Evolutionary conservation across 345 rosid genomes (phyloP).

Genomic region (Luvunga scandens): DNA sequence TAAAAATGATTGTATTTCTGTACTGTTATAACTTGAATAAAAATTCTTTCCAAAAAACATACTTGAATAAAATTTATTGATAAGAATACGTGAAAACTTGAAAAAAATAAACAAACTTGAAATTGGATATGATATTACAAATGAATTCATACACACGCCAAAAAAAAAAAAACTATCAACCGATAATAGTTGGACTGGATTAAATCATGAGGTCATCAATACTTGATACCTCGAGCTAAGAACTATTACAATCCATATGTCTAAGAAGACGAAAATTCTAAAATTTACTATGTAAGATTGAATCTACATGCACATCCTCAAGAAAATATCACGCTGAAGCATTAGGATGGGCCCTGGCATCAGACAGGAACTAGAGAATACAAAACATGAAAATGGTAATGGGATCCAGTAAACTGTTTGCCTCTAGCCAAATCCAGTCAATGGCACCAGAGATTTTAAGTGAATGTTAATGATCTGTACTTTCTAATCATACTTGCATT

Average conservation of each 20-base stretch:
- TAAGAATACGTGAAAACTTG: neutral
- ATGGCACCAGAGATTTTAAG: neutral
- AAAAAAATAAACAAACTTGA: neutral
- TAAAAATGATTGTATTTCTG: neutral
- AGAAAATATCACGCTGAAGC: neutral
- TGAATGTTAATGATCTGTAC: slow-evolving; percentile 5
- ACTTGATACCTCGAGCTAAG: neutral
- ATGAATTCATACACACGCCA: neutral
- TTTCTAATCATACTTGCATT: slow-evolving; percentile 6
- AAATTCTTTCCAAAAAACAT: too few relatives aligned
- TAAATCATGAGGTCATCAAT: neutral
- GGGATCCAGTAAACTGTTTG: slow-evolving; percentile 8
- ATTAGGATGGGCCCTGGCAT: neutral
- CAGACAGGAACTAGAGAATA: slow-evolving; percentile 1
- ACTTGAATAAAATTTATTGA: neutral
- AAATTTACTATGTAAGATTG: neutral
- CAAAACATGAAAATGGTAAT: neutral
- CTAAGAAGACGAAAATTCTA: neutral
- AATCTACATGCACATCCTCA: slow-evolving; percentile 7
- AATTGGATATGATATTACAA: neutral
- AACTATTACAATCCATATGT: neutral
- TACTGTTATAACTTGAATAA: neutral
- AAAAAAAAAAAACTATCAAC: neutral
- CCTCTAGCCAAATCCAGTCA: slow-evolving; percentile 9
- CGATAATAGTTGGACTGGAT: neutral